Percentiles rank a stretch among this genome's conserved stretches.
phyloP scores from a whole-genome alignment of 139 green algal species.

The Micractinium conductrix region DNA sequence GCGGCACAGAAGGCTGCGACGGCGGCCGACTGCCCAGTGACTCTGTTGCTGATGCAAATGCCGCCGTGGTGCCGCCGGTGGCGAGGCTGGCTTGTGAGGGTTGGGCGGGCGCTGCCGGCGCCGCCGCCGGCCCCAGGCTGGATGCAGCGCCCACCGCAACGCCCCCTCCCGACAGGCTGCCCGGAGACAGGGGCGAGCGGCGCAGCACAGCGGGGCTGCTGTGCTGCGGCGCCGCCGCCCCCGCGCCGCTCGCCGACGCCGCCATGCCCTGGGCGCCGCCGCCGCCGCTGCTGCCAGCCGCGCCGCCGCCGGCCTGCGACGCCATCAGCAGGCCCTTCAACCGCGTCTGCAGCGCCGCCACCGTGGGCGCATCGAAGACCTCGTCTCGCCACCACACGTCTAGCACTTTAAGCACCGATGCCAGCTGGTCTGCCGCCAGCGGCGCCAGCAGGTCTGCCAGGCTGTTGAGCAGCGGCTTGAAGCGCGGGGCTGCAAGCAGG shows the following conservation, averaged over 20 bases:
- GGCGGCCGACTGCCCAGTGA: neutral
- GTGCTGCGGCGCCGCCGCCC: neutral
- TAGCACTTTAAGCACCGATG: conserved; percentile 26
- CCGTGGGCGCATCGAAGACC: conserved; percentile 3
- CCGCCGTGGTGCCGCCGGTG: neutral
- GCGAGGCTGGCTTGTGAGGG: neutral
- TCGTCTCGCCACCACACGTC: conserved; percentile 30
- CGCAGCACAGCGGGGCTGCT: neutral
- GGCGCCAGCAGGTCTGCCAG: conserved; percentile 20
- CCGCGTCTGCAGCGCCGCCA: conserved; percentile 1
- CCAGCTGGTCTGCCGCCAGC: conserved; percentile 7
- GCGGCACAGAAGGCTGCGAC: neutral
- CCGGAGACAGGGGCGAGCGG: conserved; percentile 18
- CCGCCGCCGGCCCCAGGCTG: neutral
- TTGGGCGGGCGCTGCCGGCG: neutral
- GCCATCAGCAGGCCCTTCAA: conserved; percentile 1
- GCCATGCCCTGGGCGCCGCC: neutral
- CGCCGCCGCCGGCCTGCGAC: neutral
- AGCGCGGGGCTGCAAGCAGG: conserved; percentile 21
- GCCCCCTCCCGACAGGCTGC: conserved; percentile 19
- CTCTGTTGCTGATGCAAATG: neutral
- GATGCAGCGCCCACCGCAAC: neutral
- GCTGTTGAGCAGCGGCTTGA: conserved; percentile 8
- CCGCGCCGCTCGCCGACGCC: neutral
- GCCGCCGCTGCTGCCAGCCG: neutral